phyloP scores from a whole-genome alignment of 306 rosid genomes.

The Crotalaria pallida region DNA sequence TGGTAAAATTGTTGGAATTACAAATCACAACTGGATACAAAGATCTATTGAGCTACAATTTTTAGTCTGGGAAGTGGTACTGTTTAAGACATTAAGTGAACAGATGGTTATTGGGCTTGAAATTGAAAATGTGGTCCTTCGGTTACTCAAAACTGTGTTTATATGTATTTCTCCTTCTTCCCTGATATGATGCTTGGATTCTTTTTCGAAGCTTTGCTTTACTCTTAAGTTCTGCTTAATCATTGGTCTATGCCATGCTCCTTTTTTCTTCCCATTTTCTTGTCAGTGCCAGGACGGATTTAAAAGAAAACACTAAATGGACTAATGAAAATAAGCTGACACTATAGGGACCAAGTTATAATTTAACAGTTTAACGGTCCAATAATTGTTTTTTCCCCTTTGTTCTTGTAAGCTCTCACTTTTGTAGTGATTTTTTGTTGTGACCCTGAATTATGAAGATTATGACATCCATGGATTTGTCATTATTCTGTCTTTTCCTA shows the following conservation, averaged over 20 bases:
- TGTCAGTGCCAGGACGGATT: too few species aligned
- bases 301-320: too few species aligned
- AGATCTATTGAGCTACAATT: not conserved
- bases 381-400: not conserved
- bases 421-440: not conserved
- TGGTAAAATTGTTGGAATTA: not conserved
- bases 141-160: not conserved
- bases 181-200: not conserved
- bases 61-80: not conserved
- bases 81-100: slow-evolving; percentile 3
- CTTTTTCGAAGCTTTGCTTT: not conserved
- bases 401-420: not conserved
- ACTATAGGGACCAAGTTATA: too few species aligned
- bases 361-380: not conserved
- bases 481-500: slow-evolving; percentile 5
- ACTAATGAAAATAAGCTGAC: too few species aligned
- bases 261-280: too few species aligned
- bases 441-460: not conserved
- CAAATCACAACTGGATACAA: not conserved
- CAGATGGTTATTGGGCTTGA: not conserved
- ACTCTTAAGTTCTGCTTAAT: not conserved
- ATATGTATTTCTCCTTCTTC: not conserved
- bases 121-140: not conserved
- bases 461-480: not conserved
- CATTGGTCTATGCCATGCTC: not conserved